These are phyloP conservation scores for Rhodotorula kratochvilovae DNA, from an alignment of 768 basidiomycete species.

Conservation along the genomic window DNA sequence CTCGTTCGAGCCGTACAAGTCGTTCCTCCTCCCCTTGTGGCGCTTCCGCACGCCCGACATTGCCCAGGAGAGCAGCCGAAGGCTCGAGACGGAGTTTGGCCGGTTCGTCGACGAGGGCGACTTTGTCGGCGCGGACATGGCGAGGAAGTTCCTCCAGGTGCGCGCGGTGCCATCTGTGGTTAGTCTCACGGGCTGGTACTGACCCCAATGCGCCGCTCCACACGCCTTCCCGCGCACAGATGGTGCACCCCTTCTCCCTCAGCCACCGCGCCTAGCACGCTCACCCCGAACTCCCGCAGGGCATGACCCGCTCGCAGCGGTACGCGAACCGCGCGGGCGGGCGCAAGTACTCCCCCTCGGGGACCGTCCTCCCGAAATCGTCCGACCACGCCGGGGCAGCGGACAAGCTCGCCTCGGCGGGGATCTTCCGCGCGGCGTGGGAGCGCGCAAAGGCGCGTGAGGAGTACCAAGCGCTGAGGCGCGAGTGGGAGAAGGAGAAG, in stretches of 20 bases:
- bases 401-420: conserved; percentile 17
- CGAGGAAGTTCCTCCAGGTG: conserved; percentile 32
- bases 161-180: too few species aligned
- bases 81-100: conserved; percentile 9
- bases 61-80: conserved; percentile 1
- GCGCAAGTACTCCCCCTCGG: conserved; percentile 21
- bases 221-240: conserved; percentile 1
- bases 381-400: conserved; percentile 7
- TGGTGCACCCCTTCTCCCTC: conserved; percentile 2
- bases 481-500: conserved; percentile 19
- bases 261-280: too few species aligned
- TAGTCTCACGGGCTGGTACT: too few species aligned
- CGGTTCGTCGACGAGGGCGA: conserved; percentile 8
- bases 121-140: conserved; percentile 30
- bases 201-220: too few species aligned
- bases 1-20: conserved; percentile 28
- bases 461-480: conserved; percentile 4
- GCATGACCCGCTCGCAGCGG: conserved; percentile 28
- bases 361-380: conserved; percentile 7
- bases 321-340: conserved; percentile 33
- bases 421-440: conserved; percentile 22
- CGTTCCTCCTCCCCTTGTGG: conserved; percentile 21
- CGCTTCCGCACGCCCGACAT: conserved; percentile 15
- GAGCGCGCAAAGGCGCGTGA: conserved; percentile 14
- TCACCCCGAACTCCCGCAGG: background rate